These are phyloP conservation scores for Artemisia annua DNA, from an alignment of 129 eudicot genomes.

Conservation along the genomic window DNA sequence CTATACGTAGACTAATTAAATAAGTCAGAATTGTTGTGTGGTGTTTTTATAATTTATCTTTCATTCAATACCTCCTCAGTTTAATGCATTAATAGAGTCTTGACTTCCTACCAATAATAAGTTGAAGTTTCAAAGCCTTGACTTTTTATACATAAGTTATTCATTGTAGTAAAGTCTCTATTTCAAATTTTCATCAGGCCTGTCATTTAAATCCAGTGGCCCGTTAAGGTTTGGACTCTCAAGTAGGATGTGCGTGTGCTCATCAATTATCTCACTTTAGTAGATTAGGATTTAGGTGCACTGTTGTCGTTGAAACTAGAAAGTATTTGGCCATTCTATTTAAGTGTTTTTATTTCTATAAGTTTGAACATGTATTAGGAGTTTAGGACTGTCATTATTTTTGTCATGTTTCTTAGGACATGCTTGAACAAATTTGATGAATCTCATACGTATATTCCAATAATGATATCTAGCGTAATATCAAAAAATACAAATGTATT, in stretches of 20 bases:
- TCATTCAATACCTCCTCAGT: conserved; percentile 9
- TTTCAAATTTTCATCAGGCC: neutral
- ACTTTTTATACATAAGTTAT: neutral
- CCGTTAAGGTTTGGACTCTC: neutral
- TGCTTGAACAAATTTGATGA: too few species aligned
- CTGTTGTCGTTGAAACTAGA: too few species aligned
- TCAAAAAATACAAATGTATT: too few species aligned
- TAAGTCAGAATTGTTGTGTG: neutral
- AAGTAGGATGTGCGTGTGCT: neutral
- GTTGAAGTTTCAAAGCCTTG: conserved; percentile 17
- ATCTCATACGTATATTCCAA: too few species aligned
- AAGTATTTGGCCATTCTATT: too few species aligned
- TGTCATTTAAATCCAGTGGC: neutral
- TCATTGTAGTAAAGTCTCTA: neutral
- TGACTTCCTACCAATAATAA: conserved; percentile 18
- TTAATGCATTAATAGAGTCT: conserved; percentile 24
- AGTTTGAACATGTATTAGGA: too few species aligned
- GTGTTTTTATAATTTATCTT: neutral
- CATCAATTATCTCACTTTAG: too few species aligned
- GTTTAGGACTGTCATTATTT: too few species aligned
- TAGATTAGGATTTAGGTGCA: too few species aligned
- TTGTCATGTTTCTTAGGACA: too few species aligned
- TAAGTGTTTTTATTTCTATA: too few species aligned
- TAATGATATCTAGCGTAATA: too few species aligned
- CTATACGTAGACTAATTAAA: neutral